These are phyloP conservation scores for Zygoascus sp. DNA, from an alignment of 1,139 yeast genomes.

Conservation along the genomic window DNA sequence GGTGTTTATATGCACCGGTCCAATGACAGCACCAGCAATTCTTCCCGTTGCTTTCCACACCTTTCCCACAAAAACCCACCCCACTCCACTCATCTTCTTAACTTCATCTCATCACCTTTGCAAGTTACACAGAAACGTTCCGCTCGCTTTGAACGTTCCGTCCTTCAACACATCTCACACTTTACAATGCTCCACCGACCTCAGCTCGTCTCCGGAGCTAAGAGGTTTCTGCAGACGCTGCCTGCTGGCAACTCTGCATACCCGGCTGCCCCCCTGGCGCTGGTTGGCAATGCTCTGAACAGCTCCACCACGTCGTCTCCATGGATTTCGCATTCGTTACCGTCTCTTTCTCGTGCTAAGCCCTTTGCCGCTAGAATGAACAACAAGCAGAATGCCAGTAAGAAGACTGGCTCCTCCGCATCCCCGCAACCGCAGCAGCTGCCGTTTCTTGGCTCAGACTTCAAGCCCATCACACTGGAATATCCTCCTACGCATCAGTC, in stretches of 20 bases:
- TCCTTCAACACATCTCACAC: background rate
- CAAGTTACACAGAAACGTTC: too few relatives aligned
- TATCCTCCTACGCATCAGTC: conserved; percentile 4
- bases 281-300: conserved; percentile 4
- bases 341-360: conserved; percentile 6
- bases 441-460: conserved; percentile 4
- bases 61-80: background rate
- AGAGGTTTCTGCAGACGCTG: conserved; percentile 18
- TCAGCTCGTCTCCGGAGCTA: conserved; percentile 9
- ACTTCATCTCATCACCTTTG: background rate
- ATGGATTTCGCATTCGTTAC: conserved; percentile 11
- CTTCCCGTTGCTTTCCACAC: background rate
- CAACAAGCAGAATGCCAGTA: conserved; percentile 3
- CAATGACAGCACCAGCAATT: background rate
- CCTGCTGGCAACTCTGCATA: conserved; percentile 1
- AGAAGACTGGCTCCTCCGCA: background rate
- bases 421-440: conserved; percentile 2
- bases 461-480: conserved; percentile 6
- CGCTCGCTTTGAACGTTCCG: too few relatives aligned
- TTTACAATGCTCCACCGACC: conserved; percentile 7
- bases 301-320: conserved; percentile 9
- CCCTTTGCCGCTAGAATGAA: conserved; percentile 10
- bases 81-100: background rate
- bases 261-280: background rate
- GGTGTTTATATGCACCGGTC: background rate